Conservation (phyloP, 1,139 yeast species). For the Nadsonia commutata region DNA sequence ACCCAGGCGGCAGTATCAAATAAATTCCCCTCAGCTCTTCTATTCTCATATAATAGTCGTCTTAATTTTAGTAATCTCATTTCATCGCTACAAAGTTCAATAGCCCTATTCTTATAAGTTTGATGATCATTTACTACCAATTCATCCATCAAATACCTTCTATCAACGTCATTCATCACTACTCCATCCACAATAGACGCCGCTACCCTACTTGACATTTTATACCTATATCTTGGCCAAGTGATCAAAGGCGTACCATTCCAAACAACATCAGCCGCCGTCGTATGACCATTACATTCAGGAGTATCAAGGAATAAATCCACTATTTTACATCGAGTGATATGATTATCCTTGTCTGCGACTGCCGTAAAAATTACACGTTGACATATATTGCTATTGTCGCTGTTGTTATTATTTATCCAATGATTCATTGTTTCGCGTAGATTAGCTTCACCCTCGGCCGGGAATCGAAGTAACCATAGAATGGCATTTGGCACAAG, state of each 20-base stretch:
- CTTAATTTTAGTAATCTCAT: not conserved
- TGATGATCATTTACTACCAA: not conserved
- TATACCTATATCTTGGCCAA: conserved; percentile 19
- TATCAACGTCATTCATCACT: not conserved
- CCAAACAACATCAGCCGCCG: conserved; percentile 25
- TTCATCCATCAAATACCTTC: not conserved
- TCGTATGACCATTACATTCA: conserved; percentile 26
- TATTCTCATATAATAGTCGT: not conserved
- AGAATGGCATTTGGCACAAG: conserved; percentile 19
- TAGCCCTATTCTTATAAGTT: not conserved
- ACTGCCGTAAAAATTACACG: conserved; percentile 23
- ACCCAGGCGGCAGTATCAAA: not conserved
- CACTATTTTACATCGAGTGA: conserved; percentile 20
- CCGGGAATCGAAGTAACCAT: conserved; percentile 23
- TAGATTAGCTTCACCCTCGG: conserved; percentile 18
- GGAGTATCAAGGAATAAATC: conserved; percentile 24
- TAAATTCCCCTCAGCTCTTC: not conserved
- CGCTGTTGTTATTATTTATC: conserved; percentile 13
- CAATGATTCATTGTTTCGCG: conserved; percentile 16
- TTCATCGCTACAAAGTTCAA: not conserved
- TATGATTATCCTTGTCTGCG: conserved; percentile 21
- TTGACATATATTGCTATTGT: conserved; percentile 3
- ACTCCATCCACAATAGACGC: not conserved
- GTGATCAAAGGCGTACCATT: conserved; percentile 23
- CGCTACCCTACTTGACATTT: conserved; percentile 22